Conservation (phyloP, 805 yeast species). For the Starmera caribaea region DNA sequence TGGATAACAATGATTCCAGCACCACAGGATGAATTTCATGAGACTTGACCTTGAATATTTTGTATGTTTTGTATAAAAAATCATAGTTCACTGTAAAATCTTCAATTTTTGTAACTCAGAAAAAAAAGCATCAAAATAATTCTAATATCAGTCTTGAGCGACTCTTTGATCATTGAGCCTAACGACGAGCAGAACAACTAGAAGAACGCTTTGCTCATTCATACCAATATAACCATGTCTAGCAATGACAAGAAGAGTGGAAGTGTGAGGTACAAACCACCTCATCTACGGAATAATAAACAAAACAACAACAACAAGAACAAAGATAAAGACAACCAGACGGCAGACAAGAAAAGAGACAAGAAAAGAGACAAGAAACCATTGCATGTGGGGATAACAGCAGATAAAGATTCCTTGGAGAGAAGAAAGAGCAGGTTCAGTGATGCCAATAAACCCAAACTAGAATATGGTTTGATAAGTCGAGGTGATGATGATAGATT, state of each 20-base stretch:
- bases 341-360: neutral
- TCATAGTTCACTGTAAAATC: no score
- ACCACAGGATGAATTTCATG: neutral
- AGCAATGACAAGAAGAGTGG: no score
- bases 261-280: constrained; percentile 1
- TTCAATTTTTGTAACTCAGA: no score
- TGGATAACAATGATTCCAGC: neutral
- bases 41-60: neutral
- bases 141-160: no score
- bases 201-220: no score
- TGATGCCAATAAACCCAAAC: constrained; percentile 13
- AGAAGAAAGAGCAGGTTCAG: constrained; percentile 26
- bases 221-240: no score
- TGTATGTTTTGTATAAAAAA: no score
- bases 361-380: neutral
- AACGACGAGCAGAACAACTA: no score
- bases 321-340: neutral
- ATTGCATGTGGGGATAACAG: constrained; percentile 1
- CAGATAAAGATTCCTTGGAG: constrained; percentile 8
- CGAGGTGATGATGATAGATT: constrained; percentile 47
- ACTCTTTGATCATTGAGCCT: no score
- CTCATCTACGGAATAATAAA: neutral
- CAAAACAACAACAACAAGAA: neutral
- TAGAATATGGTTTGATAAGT: constrained; percentile 45
- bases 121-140: no score